Percentiles rank a stretch among this genome's conserved stretches.
These are phyloP conservation scores for Ganoderma lucidum DNA, from an alignment of 1,284 basidiomycete genomes.

Conservation along the genomic window DNA sequence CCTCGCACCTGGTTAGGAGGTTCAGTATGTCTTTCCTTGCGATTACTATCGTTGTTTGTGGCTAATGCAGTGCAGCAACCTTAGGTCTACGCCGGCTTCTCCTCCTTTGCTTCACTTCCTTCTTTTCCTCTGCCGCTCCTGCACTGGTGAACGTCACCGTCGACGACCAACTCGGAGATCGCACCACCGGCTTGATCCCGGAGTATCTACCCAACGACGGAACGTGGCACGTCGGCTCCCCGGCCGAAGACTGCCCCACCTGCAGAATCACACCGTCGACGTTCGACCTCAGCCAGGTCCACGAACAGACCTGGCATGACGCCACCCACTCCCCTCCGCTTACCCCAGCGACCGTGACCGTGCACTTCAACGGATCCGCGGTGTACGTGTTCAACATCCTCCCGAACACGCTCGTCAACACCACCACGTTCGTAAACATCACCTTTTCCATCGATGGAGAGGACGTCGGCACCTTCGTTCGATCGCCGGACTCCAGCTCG, in stretches of 20 bases:
- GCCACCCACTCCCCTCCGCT: background rate
- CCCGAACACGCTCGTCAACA: background rate
- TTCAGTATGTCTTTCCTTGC: background rate
- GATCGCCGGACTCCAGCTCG: background rate
- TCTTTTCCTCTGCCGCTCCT: background rate
- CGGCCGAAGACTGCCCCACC: background rate
- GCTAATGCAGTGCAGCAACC: background rate
- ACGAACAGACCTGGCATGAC: background rate
- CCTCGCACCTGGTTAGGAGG: background rate
- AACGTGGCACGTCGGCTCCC: background rate
- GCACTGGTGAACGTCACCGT: background rate
- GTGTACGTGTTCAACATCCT: constrained; percentile 4
- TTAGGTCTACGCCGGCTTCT: background rate
- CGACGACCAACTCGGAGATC: background rate
- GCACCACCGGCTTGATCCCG: background rate
- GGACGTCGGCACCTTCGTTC: background rate
- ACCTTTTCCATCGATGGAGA: background rate
- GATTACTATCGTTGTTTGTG: background rate
- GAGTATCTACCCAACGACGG: background rate
- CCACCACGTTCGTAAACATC: background rate
- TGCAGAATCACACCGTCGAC: background rate
- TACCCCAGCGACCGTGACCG: background rate
- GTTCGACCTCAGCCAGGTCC: background rate
- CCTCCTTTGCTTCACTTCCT: background rate
- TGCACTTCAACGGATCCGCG: background rate